Conservation (phyloP, 225 moss, liverwort and hornwort species). For the Pleurozium schreberi region DNA sequence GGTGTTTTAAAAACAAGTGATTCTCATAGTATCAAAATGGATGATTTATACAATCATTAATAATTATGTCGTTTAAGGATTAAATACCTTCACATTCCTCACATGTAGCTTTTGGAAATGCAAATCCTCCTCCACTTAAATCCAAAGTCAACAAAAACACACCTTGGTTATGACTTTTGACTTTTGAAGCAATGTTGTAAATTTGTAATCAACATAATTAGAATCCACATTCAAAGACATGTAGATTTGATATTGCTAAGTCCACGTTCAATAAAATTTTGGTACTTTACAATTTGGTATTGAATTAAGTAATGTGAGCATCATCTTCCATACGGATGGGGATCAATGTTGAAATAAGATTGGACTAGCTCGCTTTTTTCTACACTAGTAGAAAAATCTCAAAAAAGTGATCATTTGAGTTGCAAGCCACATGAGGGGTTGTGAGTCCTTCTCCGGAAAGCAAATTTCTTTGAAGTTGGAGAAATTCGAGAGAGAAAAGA, state of each 20-base stretch:
- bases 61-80: too few species aligned
- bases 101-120: rapidly evolving
- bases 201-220: neutral
- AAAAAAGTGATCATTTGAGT: neutral
- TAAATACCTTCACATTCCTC: neutral
- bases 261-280: neutral
- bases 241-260: neutral
- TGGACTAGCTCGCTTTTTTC: neutral
- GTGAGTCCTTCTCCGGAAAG: too few species aligned
- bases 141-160: neutral
- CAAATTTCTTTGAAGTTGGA: too few species aligned
- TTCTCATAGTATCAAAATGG: too few species aligned
- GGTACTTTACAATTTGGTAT: neutral
- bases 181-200: neutral
- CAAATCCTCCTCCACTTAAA: neutral
- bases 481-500: too few species aligned
- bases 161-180: too few species aligned
- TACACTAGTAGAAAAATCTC: neutral
- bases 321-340: neutral
- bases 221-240: neutral
- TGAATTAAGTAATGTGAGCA: neutral
- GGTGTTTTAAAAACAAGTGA: too few species aligned
- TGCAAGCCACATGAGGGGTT: too few species aligned
- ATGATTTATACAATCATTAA: too few species aligned
- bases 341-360: neutral